phyloP scores from a whole-genome alignment of 208 protist genomes.

The Polymyxa betae region DNA sequence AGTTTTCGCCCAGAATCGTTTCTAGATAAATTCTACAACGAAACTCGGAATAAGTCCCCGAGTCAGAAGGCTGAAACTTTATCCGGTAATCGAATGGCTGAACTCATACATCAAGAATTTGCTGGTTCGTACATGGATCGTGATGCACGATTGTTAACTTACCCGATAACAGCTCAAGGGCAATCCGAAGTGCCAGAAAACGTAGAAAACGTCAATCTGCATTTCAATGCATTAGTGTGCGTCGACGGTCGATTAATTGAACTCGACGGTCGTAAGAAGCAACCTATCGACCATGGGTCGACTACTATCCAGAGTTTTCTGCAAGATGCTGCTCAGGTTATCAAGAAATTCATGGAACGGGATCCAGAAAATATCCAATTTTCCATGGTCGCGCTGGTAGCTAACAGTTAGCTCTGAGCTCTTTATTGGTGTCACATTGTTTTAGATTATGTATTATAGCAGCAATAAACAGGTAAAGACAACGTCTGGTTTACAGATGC shows the following conservation, averaged over 20 bases:
- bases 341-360: constrained; percentile 46
- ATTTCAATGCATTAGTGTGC: constrained; percentile 64
- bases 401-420: too few species aligned
- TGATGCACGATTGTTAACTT: not conserved
- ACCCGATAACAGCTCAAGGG: not conserved
- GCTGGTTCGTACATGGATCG: not conserved
- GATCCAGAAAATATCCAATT: constrained; percentile 53
- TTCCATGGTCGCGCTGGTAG: constrained; percentile 44
- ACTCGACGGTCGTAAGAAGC: constrained; percentile 59
- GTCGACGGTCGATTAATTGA: constrained; percentile 54
- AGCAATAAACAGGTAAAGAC: too few species aligned
- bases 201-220: constrained; percentile 41
- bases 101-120: constrained; percentile 53
- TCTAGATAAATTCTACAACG: constrained; percentile 22
- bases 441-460: too few species aligned
- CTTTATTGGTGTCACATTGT: too few species aligned
- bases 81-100: constrained; percentile 30
- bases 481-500: too few species aligned
- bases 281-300: constrained; percentile 60
- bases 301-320: constrained; percentile 26
- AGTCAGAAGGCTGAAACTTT: constrained; percentile 50
- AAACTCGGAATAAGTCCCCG: constrained; percentile 41
- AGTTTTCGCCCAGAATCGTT: not conserved
- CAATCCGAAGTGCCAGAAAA: constrained; percentile 12
- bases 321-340: constrained; percentile 54